Evolutionary conservation across 2,329 filamentous ascomycete species (phyloP).

Genomic region (Aspergillus unguis): DNA sequence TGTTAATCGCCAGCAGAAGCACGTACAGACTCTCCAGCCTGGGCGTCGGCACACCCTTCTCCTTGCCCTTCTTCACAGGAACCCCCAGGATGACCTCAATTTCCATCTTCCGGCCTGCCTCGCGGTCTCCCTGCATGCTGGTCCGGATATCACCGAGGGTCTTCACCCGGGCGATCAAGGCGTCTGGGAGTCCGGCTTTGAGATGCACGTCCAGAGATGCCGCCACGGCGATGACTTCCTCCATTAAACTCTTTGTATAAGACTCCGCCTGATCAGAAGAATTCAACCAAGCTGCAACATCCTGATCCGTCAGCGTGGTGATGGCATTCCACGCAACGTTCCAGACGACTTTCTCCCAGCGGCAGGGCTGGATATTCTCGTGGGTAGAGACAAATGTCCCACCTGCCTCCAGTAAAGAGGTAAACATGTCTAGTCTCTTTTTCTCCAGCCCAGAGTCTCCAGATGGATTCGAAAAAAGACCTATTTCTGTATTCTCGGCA

Average conservation of each 20-base stretch:
- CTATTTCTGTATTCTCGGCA: slow-evolving; percentile 56
- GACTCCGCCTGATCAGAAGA: slow-evolving; percentile 40
- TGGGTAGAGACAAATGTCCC: slow-evolving; percentile 38
- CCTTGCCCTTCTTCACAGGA: slow-evolving; percentile 39
- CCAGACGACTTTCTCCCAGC: slow-evolving; percentile 45
- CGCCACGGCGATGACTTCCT: slow-evolving; percentile 43
- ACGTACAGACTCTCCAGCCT: slow-evolving; percentile 41
- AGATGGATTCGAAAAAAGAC: slow-evolving; percentile 46
- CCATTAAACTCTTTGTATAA: slow-evolving; percentile 42
- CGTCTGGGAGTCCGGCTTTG: slow-evolving; percentile 36
- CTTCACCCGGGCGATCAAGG: slow-evolving; percentile 38
- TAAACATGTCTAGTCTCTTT: slow-evolving; percentile 41
- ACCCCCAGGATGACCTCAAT: slow-evolving; percentile 48
- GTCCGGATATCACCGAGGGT: slow-evolving; percentile 41
- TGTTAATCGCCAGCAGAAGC: slow-evolving; percentile 28
- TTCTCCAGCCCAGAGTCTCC: slow-evolving; percentile 30
- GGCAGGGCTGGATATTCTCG: slow-evolving; percentile 36
- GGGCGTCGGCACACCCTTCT: slow-evolving; percentile 40
- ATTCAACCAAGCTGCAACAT: slow-evolving; percentile 43
- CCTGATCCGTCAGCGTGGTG: slow-evolving; percentile 43
- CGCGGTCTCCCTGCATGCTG: slow-evolving; percentile 47
- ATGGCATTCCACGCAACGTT: slow-evolving; percentile 43
- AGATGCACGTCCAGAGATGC: slow-evolving; percentile 38
- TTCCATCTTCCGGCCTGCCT: slow-evolving; percentile 43
- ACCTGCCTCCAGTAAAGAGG: slow-evolving; percentile 40